These are phyloP conservation scores for Tolypocladium tropicale DNA, from an alignment of 2,329 filamentous ascomycete genomes.

Conservation along the genomic window DNA sequence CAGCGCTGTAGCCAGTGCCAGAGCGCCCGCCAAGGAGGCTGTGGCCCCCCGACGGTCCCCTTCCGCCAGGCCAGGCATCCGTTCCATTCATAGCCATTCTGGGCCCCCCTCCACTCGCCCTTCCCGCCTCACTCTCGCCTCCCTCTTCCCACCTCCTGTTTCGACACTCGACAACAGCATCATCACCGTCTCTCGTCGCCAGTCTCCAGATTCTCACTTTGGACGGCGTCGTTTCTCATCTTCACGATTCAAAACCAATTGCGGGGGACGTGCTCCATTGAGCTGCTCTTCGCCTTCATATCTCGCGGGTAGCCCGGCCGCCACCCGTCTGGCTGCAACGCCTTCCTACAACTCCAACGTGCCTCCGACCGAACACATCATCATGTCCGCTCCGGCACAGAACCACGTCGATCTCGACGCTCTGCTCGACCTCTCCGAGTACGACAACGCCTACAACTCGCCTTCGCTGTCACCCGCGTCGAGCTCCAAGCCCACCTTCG, in stretches of 20 bases:
- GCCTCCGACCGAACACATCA: too few relatives aligned
- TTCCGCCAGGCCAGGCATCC: conserved; percentile 12
- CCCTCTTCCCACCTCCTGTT: conserved; percentile 7
- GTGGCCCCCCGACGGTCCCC: too few relatives aligned
- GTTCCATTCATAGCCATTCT: conserved; percentile 22
- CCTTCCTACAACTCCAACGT: too few relatives aligned
- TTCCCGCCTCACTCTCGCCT: conserved; percentile 14
- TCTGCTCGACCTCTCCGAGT: conserved; percentile 51
- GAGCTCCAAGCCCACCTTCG: conserved; percentile 43
- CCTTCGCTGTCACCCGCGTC: conserved; percentile 47
- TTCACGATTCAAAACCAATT: neutral
- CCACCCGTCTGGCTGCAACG: neutral
- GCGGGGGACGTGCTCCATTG: neutral
- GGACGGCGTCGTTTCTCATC: neutral
- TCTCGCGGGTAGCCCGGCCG: neutral
- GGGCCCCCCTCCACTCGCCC: conserved; percentile 15
- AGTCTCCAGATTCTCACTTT: neutral
- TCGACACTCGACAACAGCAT: conserved; percentile 2
- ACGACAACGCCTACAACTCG: conserved; percentile 51
- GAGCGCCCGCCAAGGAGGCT: too few relatives aligned
- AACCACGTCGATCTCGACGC: conserved; percentile 45
- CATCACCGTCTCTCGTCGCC: neutral
- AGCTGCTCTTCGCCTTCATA: neutral
- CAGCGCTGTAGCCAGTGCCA: neutral
- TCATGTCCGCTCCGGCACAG: conserved; percentile 30